Conservation (phyloP, 2,329 filamentous ascomycete genomes). For the Arthrobotrys conoides region DNA sequence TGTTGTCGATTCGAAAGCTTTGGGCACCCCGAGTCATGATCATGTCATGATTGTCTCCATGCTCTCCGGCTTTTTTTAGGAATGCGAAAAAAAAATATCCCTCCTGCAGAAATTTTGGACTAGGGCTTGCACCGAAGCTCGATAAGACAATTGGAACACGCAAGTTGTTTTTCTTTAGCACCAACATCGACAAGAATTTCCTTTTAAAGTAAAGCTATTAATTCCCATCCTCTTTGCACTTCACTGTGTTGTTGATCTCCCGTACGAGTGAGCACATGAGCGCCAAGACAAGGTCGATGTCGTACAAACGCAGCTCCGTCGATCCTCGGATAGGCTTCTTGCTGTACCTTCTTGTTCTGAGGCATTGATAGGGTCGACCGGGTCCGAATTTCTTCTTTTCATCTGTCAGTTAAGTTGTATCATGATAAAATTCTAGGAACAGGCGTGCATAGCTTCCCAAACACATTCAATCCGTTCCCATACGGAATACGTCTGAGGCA, state of each 20-base stretch:
- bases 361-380: not conserved
- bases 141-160: not conserved
- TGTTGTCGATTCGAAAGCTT: not conserved
- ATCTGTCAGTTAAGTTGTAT: constrained; percentile 17
- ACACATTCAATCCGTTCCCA: not conserved
- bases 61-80: not conserved
- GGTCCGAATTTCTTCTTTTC: constrained; percentile 14
- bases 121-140: not conserved
- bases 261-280: not conserved
- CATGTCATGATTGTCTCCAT: not conserved
- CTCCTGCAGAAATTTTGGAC: not conserved
- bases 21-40: not conserved
- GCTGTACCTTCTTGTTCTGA: constrained; percentile 23
- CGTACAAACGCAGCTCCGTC: constrained; percentile 21
- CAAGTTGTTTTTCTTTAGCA: too few relatives aligned
- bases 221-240: too few relatives aligned
- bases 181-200: not conserved
- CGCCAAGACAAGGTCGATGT: constrained; percentile 16
- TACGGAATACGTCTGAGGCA: constrained; percentile 1
- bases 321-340: not conserved
- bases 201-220: not conserved
- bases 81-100: not conserved
- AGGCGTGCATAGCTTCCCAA: constrained; percentile 3
- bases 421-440: not conserved
- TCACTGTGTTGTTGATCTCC: constrained; percentile 24